Evolutionary conservation across 78 protist genomes (phyloP).

Genomic region (Emiliania huxleyi): DNA sequence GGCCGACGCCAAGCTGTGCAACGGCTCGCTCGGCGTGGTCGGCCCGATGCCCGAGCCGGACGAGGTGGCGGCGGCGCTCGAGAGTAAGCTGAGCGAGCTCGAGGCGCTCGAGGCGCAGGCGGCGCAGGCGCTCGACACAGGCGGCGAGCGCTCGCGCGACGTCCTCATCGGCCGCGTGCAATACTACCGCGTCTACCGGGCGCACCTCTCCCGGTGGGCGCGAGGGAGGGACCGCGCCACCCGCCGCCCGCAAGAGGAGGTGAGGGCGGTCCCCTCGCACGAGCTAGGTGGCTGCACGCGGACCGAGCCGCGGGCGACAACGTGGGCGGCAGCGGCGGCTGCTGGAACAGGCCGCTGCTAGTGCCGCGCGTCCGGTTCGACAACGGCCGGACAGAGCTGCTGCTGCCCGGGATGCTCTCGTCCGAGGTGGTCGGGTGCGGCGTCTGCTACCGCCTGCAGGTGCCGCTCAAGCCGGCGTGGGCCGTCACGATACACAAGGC

Average conservation of each 20-base stretch:
- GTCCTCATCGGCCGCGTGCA: background rate
- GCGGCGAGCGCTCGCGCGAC: background rate
- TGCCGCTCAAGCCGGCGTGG: slow-evolving; percentile 81
- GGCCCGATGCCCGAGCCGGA: background rate
- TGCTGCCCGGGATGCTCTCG: background rate
- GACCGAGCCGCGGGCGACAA: background rate
- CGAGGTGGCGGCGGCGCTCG: background rate
- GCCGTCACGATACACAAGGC: slow-evolving; percentile 85
- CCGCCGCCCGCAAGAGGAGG: too few species aligned
- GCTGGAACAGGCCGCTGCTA: background rate
- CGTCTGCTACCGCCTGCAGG: slow-evolving; percentile 58
- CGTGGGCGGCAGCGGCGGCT: background rate
- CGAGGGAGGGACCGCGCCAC: too few species aligned
- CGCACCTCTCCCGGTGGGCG: background rate
- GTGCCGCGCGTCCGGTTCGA: background rate
- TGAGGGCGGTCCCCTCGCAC: too few species aligned
- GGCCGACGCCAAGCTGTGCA: background rate
- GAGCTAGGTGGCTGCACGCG: too few species aligned
- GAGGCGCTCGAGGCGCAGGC: background rate
- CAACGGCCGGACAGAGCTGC: background rate
- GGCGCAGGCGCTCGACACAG: background rate
- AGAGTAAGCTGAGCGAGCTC: background rate
- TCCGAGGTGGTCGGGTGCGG: background rate
- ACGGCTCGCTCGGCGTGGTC: slow-evolving; percentile 5
- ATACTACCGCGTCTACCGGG: background rate